phyloP scores from a whole-genome alignment of 2,329 filamentous ascomycete species.

The Chrysosporium keratinophilum region DNA sequence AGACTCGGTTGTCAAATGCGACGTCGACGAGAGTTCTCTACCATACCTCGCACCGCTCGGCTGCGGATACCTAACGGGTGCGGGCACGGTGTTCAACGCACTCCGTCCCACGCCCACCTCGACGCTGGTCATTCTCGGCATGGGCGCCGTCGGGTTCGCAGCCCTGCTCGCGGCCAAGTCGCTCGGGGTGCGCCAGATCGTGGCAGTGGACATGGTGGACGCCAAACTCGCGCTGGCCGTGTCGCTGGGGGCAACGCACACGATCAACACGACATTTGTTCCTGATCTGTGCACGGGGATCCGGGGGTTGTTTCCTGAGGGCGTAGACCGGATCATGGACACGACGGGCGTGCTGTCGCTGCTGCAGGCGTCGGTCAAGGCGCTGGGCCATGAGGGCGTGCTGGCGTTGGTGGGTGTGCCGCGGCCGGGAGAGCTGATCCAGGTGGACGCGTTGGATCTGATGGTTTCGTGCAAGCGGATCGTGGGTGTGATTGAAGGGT shows the following conservation, averaged over 20 bases:
- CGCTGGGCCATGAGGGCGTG: not conserved
- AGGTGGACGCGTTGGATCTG: slow-evolving; percentile 1
- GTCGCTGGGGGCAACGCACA: not conserved
- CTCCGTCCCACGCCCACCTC: not conserved
- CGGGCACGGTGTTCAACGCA: slow-evolving; percentile 1
- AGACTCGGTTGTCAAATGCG: slow-evolving; percentile 1
- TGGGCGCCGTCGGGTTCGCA: slow-evolving; percentile 1
- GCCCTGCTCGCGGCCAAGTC: not conserved
- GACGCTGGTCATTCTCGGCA: not conserved
- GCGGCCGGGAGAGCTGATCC: not conserved
- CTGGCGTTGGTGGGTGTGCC: slow-evolving; percentile 1
- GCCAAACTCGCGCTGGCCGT: slow-evolving; percentile 1
- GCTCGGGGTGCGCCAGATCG: slow-evolving; percentile 1
- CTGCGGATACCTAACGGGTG: slow-evolving; percentile 4
- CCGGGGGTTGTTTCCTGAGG: not conserved
- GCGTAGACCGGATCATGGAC: slow-evolving; percentile 1
- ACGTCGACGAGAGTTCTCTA: not conserved
- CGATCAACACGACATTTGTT: not conserved
- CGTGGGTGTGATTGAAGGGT: slow-evolving; percentile 5
- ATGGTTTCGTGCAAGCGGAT: not conserved
- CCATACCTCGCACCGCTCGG: not conserved
- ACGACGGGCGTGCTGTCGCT: not conserved
- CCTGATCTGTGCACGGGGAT: not conserved
- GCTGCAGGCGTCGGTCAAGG: not conserved
- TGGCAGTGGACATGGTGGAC: slow-evolving; percentile 3